Conservation (phyloP, 2,329 filamentous ascomycete genomes). For the Diplodia mutila region DNA sequence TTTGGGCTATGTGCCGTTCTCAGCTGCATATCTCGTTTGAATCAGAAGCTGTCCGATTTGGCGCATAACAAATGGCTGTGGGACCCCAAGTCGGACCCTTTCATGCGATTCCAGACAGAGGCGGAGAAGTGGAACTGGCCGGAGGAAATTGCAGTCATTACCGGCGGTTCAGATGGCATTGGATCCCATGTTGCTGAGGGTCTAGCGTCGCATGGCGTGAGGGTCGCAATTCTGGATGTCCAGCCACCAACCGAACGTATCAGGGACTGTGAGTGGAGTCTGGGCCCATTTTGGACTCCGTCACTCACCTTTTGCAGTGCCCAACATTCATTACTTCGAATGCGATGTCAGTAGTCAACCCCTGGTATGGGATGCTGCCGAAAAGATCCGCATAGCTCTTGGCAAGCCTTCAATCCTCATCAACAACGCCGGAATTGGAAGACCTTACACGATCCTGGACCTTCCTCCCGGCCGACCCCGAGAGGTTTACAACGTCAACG, state of each 20-base stretch:
- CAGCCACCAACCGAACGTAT: slow-evolving; percentile 36
- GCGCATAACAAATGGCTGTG: slow-evolving; percentile 47
- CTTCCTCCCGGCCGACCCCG: slow-evolving; percentile 34
- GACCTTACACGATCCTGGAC: slow-evolving; percentile 26
- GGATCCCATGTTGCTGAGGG: slow-evolving; percentile 40
- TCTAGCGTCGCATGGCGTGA: slow-evolving; percentile 38
- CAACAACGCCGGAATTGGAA: slow-evolving; percentile 38
- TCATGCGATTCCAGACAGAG: slow-evolving; percentile 29
- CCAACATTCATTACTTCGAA: slow-evolving; percentile 37
- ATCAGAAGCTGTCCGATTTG: slow-evolving; percentile 28
- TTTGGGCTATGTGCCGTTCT: not conserved
- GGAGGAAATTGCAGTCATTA: slow-evolving; percentile 41
- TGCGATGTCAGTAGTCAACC: slow-evolving; percentile 34
- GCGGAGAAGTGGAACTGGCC: slow-evolving; percentile 38
- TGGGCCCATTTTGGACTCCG: slow-evolving; percentile 6
- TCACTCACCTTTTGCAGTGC: slow-evolving; percentile 32
- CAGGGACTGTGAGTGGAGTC: slow-evolving; percentile 32
- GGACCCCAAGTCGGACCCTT: slow-evolving; percentile 22
- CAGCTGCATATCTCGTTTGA: not conserved
- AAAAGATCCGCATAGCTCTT: slow-evolving; percentile 31
- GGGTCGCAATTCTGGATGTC: slow-evolving; percentile 42
- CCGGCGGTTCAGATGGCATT: slow-evolving; percentile 43
- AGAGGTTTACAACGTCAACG: slow-evolving; percentile 36
- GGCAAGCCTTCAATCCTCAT: slow-evolving; percentile 36
- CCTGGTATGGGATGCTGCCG: slow-evolving; percentile 30